These are phyloP conservation scores for Kodamaea neixiangensis DNA, from an alignment of 805 yeast genomes.

Conservation along the genomic window DNA sequence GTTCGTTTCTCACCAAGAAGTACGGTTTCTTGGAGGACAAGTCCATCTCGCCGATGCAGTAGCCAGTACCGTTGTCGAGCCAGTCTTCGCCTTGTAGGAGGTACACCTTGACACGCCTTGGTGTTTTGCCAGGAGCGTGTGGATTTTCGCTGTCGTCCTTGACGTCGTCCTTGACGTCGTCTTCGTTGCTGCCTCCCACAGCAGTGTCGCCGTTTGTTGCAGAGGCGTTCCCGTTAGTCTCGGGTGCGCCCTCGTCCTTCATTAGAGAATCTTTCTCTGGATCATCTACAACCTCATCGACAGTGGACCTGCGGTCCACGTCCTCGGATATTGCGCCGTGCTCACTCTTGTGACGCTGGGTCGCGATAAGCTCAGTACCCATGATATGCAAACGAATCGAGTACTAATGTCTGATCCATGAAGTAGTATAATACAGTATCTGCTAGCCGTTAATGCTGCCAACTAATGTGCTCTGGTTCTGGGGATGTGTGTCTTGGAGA, in stretches of 20 bases:
- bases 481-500: not conserved
- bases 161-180: not conserved
- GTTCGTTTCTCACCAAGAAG: slow-evolving; percentile 73
- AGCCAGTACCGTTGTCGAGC: slow-evolving; percentile 93
- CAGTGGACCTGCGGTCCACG: not conserved
- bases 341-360: slow-evolving; percentile 1
- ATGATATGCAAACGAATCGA: not conserved
- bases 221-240: not conserved
- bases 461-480: too few species aligned
- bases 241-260: not conserved
- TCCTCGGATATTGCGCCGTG: not conserved
- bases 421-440: not conserved
- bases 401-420: not conserved
- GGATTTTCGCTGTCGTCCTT: not conserved
- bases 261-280: not conserved
- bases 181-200: not conserved
- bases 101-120: slow-evolving; percentile 90
- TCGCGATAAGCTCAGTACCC: slow-evolving; percentile 1
- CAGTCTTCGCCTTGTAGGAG: slow-evolving; percentile 78
- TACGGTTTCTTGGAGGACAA: slow-evolving; percentile 47
- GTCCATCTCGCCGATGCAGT: slow-evolving; percentile 69
- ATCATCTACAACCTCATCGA: not conserved
- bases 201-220: not conserved
- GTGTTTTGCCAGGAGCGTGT: slow-evolving; percentile 26
- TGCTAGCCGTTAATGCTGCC: not conserved